phyloP scores from a whole-genome alignment of 2,329 filamentous ascomycete genomes.

The Epichloe coenophiala region DNA sequence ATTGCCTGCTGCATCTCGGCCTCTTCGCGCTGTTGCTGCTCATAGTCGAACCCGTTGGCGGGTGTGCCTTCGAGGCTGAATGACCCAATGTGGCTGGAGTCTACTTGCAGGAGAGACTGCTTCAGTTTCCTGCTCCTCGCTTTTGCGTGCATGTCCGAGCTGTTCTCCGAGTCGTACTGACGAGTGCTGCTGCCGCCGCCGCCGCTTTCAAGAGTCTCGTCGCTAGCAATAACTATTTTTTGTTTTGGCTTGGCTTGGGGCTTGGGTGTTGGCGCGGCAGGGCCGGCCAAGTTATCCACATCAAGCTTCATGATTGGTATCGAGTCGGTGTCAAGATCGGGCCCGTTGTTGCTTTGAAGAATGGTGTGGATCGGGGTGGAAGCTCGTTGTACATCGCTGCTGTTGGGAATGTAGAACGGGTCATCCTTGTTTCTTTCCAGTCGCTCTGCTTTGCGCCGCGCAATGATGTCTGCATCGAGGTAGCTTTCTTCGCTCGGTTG shows the following conservation, averaged over 20 bases:
- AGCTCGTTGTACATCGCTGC: slow-evolving; percentile 39
- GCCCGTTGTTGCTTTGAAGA: slow-evolving; percentile 56
- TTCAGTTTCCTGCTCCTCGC: slow-evolving; percentile 38
- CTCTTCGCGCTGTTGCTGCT: slow-evolving; percentile 62
- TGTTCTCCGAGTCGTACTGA: slow-evolving; percentile 41
- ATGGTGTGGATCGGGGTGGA: slow-evolving; percentile 73
- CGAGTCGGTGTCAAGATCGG: slow-evolving; percentile 76
- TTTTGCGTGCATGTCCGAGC: slow-evolving; percentile 33
- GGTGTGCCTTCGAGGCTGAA: slow-evolving; percentile 50
- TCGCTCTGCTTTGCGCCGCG: slow-evolving; percentile 62
- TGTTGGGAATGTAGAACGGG: slow-evolving; percentile 72
- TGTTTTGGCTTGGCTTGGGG: slow-evolving; percentile 33
- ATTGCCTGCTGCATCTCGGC: slow-evolving; percentile 80
- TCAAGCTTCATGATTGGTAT: slow-evolving; percentile 94
- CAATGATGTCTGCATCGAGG: slow-evolving; percentile 59
- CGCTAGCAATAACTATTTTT: slow-evolving; percentile 52
- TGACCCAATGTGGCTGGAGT: slow-evolving; percentile 67
- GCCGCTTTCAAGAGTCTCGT: slow-evolving; percentile 55
- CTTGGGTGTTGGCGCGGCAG: slow-evolving; percentile 18
- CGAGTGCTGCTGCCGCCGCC: slow-evolving; percentile 29
- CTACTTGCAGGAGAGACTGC: slow-evolving; percentile 61
- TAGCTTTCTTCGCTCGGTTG: slow-evolving; percentile 50
- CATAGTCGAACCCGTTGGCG: slow-evolving; percentile 37
- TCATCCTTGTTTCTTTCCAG: slow-evolving; percentile 79
- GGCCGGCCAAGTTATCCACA: slow-evolving; percentile 40